A percentile compares a stretch with the other conserved stretches of the same genome.
Conservation (phyloP, 768 basidiomycete species). For the Zangia roseola region DNA sequence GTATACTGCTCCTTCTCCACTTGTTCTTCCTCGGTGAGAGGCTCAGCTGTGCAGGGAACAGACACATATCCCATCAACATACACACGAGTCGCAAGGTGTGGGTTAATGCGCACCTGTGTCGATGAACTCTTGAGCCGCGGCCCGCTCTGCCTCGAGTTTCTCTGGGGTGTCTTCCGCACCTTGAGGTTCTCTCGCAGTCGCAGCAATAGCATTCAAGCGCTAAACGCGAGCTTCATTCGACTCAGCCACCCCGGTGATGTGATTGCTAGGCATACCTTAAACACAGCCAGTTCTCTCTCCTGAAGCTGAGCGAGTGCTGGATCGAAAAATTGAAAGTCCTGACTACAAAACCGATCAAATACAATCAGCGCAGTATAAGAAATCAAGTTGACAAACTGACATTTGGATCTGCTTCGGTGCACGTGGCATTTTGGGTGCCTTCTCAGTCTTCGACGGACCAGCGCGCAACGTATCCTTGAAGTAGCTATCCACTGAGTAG, state of each 20-base stretch:
- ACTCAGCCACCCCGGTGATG: background rate
- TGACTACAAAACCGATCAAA: constrained; percentile 47
- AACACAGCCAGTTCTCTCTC: constrained; percentile 83
- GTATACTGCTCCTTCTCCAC: constrained; percentile 77
- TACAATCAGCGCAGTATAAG: background rate
- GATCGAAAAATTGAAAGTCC: constrained; percentile 97
- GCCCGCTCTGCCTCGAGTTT: constrained; percentile 77
- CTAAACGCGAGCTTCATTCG: constrained; percentile 30
- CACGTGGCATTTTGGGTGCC: constrained; percentile 76
- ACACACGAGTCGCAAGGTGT: background rate
- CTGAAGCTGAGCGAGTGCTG: constrained; percentile 74
- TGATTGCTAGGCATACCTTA: constrained; percentile 45
- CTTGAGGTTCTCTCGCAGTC: constrained; percentile 61
- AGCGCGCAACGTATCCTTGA: constrained; percentile 85
- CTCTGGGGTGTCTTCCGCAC: constrained; percentile 78
- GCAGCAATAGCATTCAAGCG: constrained; percentile 66
- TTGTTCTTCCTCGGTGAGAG: constrained; percentile 85
- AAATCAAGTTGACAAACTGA: constrained; percentile 44
- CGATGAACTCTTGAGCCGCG: constrained; percentile 83
- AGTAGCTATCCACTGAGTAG: constrained; percentile 94
- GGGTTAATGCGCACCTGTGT: constrained; percentile 55
- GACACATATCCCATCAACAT: background rate
- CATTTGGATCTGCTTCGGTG: constrained; percentile 87
- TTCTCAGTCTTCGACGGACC: constrained; percentile 80
- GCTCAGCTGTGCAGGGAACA: constrained; percentile 66